Evolutionary conservation across 2,329 filamentous ascomycete species (phyloP).

Genomic region (Paramyrothecium sp.): DNA sequence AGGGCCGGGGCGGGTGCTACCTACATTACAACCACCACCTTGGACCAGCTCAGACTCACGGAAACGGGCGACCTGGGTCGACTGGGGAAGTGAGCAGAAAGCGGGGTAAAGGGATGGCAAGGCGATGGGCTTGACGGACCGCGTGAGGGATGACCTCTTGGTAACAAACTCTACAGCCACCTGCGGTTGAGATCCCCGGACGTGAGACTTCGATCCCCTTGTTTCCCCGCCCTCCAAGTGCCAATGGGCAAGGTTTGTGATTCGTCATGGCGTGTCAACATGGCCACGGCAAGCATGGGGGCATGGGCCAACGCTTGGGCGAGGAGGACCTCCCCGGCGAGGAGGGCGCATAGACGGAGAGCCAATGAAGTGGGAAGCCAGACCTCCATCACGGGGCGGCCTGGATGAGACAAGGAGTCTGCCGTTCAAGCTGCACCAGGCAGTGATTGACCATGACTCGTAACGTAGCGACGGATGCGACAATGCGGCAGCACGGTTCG

Average conservation of each 20-base stretch:
- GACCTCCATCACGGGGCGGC: background rate
- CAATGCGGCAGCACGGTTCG: too few species aligned
- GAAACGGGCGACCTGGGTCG: background rate
- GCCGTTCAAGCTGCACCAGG: background rate
- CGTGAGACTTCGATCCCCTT: background rate
- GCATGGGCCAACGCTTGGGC: background rate
- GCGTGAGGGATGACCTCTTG: background rate
- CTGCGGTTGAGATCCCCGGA: background rate
- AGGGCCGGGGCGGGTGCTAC: too few species aligned
- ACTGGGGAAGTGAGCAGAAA: background rate
- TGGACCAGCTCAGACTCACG: background rate
- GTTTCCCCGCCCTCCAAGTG: background rate
- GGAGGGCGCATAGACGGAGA: too few species aligned
- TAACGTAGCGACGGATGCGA: too few species aligned
- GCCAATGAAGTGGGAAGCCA: too few species aligned
- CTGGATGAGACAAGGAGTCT: background rate
- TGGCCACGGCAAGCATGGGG: background rate
- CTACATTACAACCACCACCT: too few species aligned
- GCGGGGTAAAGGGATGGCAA: background rate
- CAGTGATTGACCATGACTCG: background rate
- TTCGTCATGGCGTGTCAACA: background rate
- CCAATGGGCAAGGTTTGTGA: background rate
- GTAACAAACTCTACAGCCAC: background rate
- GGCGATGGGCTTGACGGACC: background rate
- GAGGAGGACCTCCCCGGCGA: too few species aligned